Percentiles rank a stretch among this genome's conserved stretches.
These are phyloP conservation scores for Pythium chondricola DNA, from an alignment of 352 stramenopile species.

Conservation along the genomic window DNA sequence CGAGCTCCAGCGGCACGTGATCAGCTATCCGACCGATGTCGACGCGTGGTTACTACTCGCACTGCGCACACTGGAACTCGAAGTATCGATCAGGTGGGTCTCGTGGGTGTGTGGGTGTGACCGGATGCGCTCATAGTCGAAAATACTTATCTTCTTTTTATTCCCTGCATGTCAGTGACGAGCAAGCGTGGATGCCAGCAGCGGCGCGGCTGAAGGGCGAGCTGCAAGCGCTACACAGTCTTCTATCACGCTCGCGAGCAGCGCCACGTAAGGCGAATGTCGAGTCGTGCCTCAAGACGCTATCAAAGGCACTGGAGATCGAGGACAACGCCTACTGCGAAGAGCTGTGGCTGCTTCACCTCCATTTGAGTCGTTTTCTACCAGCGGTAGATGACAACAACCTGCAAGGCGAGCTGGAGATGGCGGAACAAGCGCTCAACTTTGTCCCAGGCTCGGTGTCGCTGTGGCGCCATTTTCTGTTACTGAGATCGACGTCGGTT, in stretches of 20 bases:
- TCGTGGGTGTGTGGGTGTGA: background rate
- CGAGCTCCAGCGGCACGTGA: constrained; percentile 8
- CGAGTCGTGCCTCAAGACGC: constrained; percentile 18
- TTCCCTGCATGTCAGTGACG: constrained; percentile 17
- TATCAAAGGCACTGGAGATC: constrained; percentile 29
- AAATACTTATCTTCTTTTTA: background rate
- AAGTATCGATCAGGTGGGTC: constrained; percentile 11
- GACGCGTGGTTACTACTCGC: constrained; percentile 19
- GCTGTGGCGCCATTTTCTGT: constrained; percentile 27
- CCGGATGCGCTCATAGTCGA: background rate
- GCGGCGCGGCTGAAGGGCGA: constrained; percentile 11
- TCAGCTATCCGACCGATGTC: constrained; percentile 9
- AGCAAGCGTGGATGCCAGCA: constrained; percentile 16
- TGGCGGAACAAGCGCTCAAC: constrained; percentile 26
- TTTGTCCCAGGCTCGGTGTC: constrained; percentile 22
- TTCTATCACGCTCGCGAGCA: constrained; percentile 3
- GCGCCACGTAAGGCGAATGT: constrained; percentile 10
- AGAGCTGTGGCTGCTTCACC: constrained; percentile 27
- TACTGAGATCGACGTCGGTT: background rate
- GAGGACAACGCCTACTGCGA: constrained; percentile 33
- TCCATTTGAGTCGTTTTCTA: constrained; percentile 21
- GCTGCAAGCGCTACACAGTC: constrained; percentile 11
- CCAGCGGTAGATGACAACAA: constrained; percentile 9
- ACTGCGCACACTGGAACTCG: constrained; percentile 9
- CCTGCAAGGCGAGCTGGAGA: constrained; percentile 18